Evolutionary conservation across 2,329 filamentous ascomycete genomes (phyloP), one percentile per base, ranked within the genome.

Genomic region (Teratosphaeria viscida): DNA sequence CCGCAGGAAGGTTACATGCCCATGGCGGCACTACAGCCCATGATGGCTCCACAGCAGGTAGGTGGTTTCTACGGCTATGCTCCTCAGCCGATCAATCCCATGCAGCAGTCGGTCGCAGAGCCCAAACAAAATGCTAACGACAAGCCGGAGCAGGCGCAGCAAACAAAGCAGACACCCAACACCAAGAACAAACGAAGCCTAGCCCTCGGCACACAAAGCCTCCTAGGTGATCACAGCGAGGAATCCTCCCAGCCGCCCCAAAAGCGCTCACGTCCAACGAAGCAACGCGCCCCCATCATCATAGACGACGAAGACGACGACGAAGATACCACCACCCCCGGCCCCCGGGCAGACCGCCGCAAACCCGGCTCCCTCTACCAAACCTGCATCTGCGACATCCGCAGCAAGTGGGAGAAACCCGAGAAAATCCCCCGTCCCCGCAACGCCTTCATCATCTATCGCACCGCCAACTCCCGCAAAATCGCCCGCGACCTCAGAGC

Each of bases 381-480:
- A 32, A 26, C 52, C 11, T 60, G 59, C 35, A 35, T 60, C 26
- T 60, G 59, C 49, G 11, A 47, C 19, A 14, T 26, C 7, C 19
- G 47, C n/a, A 16, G 6, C 23, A 26, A 47, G 16, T 3, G 11
- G 19, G 27, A 19, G 4, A 54, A 37, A 10, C 57, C 10, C 10
- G 23, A 57, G 5, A 52, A 14, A 14, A 32, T 54, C 19, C 14
- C 19, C 12, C 62, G 62, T 32, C 62, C 62, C 19, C 37, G 54
- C 19, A 64, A 64, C 52, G 55, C 57, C 32, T 64, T 62, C 57
- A 64, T 64, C 35, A 47, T 64, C 52, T 64, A 57, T 57, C 62
- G 62, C 52, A 54, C 29, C 32, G 16, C 26, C 16, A 37, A 60
- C 26, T 10, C 8, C 26, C 54, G 58, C 16, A n/a, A 27, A 7